A percentile compares a stretch with the other conserved stretches of the same genome.
Evolutionary conservation across 306 rosid genomes (phyloP).

Genomic region (Luffa aegyptiaca): DNA sequence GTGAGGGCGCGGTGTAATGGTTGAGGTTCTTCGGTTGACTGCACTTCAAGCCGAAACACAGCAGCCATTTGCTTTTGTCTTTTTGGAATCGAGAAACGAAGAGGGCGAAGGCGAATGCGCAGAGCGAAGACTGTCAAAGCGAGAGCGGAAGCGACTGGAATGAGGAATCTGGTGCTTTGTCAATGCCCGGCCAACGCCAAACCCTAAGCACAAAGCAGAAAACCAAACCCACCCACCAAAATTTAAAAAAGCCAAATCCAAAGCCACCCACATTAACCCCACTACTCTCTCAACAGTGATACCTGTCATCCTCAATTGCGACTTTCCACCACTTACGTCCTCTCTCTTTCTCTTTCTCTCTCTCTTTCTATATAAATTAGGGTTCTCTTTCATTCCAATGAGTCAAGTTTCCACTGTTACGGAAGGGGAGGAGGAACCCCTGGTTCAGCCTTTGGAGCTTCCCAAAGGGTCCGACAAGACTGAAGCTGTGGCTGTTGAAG

Average conservation of each 20-base stretch:
- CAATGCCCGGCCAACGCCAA: not conserved
- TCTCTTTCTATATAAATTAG: slow-evolving; percentile 34
- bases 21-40: not conserved
- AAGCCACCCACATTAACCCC: slow-evolving; percentile 35
- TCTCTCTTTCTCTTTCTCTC: slow-evolving; percentile 13
- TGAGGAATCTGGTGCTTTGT: slow-evolving; percentile 5
- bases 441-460: slow-evolving; percentile 34
- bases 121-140: not conserved
- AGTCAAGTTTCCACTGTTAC: slow-evolving; percentile 44
- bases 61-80: not conserved
- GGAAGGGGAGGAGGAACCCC: slow-evolving; percentile 51
- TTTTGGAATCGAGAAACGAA: not conserved
- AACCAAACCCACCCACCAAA: not conserved
- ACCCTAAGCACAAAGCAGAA: slow-evolving; percentile 3
- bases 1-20: too few species aligned
- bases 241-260: slow-evolving; percentile 16
- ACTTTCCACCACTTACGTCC: slow-evolving; percentile 72
- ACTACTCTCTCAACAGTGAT: slow-evolving; percentile 45
- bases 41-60: not conserved
- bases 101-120: not conserved
- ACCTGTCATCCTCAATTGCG: slow-evolving; percentile 96
- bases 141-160: not conserved
- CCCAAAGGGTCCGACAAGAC: slow-evolving; percentile 31
- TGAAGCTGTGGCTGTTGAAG: slow-evolving; percentile 28
- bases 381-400: slow-evolving; percentile 43